Evolutionary conservation across 2,329 filamentous ascomycete genomes (phyloP), one percentile per base, ranked within the genome.

Genomic region (Didymella pinodella): DNA sequence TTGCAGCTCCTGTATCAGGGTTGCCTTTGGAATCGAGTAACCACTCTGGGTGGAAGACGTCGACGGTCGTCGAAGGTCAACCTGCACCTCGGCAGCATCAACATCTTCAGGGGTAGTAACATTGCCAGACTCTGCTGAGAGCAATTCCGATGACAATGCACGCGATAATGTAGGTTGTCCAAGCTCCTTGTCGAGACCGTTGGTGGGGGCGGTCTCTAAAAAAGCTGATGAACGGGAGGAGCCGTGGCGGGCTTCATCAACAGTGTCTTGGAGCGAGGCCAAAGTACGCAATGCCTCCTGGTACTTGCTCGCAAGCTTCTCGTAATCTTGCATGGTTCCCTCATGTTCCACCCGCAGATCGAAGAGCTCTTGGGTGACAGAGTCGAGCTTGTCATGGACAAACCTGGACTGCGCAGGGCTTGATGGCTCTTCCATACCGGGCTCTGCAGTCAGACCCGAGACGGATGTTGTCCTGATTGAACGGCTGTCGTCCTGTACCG

Each of bases 121-220:
- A 71, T 74, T 76, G 69, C 66, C 76, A 74, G 90, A 91, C 72
- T 90, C 90, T 82, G 87, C 92, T 77, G 90, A 96, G 72, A 92
- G 96, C 76, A 97, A 86, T 81, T 98, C 95, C 80, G 92, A 95
- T 66, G 92, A 97, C 68, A 97, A 89, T 73, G 93, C 97, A 77
- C 90, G 92, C 81, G 92, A 93, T 72, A 91, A 93, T 78, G 90
- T 91, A 73, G 82, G 84, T 79, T 87, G 87, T 78, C 82, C 81
- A 84, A 81, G 84, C 81, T 88, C 85, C 80, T 89, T 62, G 59
- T 68, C 93, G 76, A 86, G 81, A 74, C 88, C 89, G 79, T 86
- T 89, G 72, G 88, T 86, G 80, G 87, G 88, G 70, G 84, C 82
- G 73, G 93, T 89, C 63, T 88, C 92, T 86, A 95, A 89, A 88